Base-by-base conservation (phyloP, 371 early-diverging fungal genomes). In the Zopfochytrium polystomum region DNA sequence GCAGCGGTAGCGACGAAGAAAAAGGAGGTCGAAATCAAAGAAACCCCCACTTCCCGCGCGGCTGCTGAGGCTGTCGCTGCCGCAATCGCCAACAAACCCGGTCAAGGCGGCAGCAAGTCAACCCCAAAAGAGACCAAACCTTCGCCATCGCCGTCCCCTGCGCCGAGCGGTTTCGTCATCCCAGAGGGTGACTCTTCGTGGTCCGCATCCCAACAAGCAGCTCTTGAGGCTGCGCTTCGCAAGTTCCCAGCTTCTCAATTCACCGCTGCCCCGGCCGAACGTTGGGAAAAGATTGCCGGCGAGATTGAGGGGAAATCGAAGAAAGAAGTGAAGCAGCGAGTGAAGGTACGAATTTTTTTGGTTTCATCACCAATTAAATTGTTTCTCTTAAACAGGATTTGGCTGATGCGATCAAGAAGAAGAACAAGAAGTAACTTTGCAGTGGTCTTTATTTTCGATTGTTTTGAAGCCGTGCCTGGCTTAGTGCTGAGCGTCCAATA, bases 231-330 rank as follows among this genome's bases (percentile, higher is more conserved):
- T 2, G 77, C 71, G 1, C 50, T 80, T 61, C 53, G 71, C 20
- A 66, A 77, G 69, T 76, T 55, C 71, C 73, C 78, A 0, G 78
- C 78, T 1, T 18, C 61, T 7, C 50, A 47, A 53, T 78, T 74
- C 55, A 45, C 56, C 0, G 62, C 58, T 0, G 62, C 53, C 18
- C 80, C 80, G 1, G 60, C 65, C 29, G 78, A 78, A 50, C 63
- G 80, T 20, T 80, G 80, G 80, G 73, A 75, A 60, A 67, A 67
- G 56, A 74, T 80, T 53, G 77, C 80, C 22, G 56, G 29, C 32
- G 70, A 68, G 53, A 51, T 76, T 34, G 46, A 48, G 2, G 77
- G 77, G 15, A 71, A 69, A 66, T 65, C 13, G 55, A 62, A 61
- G 52, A 76, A 76, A 60, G 77, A 76, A 11, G 61, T 76, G 33